Conservation (phyloP, 139 green algal species). For the Tetradesmus obliquus region DNA sequence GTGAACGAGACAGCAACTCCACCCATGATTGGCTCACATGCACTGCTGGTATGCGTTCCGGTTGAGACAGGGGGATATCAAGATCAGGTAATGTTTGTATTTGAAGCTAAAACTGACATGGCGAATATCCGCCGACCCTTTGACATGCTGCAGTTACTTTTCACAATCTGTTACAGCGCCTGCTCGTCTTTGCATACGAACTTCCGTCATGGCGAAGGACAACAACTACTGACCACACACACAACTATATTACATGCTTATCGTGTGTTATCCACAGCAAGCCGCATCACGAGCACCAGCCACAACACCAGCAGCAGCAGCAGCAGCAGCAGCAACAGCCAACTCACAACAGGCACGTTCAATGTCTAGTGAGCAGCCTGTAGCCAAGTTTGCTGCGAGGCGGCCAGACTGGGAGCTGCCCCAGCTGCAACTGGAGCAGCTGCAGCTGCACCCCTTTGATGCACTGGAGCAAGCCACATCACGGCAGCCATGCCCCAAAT, state of each 20-base stretch:
- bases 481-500: constrained; percentile 5
- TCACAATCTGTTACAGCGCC: not conserved
- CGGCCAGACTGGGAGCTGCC: constrained; percentile 52
- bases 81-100: too few species aligned
- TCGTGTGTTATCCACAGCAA: too few species aligned
- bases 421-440: constrained; percentile 20
- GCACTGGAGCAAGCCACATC: not conserved
- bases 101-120: too few species aligned
- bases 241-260: too few species aligned
- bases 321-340: not conserved
- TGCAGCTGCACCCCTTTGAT: constrained; percentile 48
- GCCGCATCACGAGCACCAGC: not conserved
- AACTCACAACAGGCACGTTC: not conserved
- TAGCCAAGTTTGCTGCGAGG: constrained; percentile 31
- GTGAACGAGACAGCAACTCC: constrained; percentile 28
- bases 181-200: too few species aligned
- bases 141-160: not conserved
- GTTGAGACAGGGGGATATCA: too few species aligned
- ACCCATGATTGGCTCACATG: not conserved
- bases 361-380: not conserved
- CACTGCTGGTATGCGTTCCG: too few species aligned
- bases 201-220: too few species aligned
- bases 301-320: not conserved
- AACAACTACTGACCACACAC: too few species aligned
- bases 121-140: too few species aligned